These are phyloP conservation scores for Coemansia sp. DNA, from an alignment of 192 early-diverging fungal species.

Conservation along the genomic window DNA sequence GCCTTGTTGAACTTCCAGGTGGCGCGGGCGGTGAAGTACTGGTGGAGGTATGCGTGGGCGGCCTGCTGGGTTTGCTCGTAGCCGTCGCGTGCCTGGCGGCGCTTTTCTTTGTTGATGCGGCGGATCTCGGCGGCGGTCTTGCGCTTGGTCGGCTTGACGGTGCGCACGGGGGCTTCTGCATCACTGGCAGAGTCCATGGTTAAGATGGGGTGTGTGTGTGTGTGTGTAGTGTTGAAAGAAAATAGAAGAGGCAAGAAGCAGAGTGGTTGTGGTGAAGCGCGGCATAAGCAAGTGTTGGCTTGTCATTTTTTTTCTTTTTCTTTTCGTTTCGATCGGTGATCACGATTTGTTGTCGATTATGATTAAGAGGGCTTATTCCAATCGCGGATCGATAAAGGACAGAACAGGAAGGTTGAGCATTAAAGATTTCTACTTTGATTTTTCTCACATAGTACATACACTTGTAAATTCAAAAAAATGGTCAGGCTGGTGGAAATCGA, in stretches of 20 bases:
- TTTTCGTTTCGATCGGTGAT: too few relatives aligned
- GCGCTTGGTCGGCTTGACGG: slow-evolving; percentile 25
- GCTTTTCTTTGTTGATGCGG: slow-evolving; percentile 22
- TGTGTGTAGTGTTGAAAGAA: too few relatives aligned
- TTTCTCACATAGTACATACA: background rate
- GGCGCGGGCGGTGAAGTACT: slow-evolving; percentile 13
- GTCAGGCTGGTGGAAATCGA: slow-evolving; percentile 49
- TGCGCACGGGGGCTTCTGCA: background rate
- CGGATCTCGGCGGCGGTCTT: slow-evolving; percentile 41
- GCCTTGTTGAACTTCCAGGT: slow-evolving; percentile 50
- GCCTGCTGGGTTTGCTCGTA: slow-evolving; percentile 20
- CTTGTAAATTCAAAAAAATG: slow-evolving; percentile 22
- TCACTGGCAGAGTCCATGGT: background rate
- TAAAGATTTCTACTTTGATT: too few relatives aligned
- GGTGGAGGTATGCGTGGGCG: slow-evolving; percentile 28
- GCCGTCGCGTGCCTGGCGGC: slow-evolving; percentile 23
- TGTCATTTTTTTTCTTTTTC: too few relatives aligned
- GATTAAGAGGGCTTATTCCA: too few relatives aligned
- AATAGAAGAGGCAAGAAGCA: too few relatives aligned
- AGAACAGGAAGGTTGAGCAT: too few relatives aligned
- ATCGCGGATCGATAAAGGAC: background rate
- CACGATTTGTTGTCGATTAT: too few relatives aligned
- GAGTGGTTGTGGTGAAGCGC: too few relatives aligned
- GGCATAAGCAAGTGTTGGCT: too few relatives aligned
- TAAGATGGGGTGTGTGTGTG: too few relatives aligned